Evolutionary conservation across 345 rosid genomes (phyloP).

Genomic region (Sonneratia caseolaris): DNA sequence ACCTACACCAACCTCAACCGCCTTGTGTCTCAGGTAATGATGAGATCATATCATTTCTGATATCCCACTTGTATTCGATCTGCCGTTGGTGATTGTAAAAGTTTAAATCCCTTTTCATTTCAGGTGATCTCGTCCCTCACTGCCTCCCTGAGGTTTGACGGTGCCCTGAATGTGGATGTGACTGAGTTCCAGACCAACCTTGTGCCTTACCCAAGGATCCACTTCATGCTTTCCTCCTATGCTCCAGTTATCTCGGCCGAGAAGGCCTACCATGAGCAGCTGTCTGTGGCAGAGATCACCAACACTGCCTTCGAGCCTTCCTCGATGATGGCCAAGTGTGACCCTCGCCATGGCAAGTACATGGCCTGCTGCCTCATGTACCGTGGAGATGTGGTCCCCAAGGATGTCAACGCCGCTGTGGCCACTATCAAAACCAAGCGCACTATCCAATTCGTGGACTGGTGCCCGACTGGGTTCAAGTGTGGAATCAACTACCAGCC

Average conservation of each 20-base stretch:
- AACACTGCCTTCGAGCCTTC: constrained; percentile 18
- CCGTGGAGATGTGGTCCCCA: constrained; percentile 16
- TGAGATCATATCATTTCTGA: too few species aligned
- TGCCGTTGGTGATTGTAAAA: not conserved
- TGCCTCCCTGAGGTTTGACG: constrained; percentile 6
- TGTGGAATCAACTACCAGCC: constrained; percentile 13
- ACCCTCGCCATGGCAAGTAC: constrained; percentile 21
- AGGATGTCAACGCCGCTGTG: constrained; percentile 10
- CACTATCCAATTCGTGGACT: constrained; percentile 14
- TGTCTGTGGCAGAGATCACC: constrained; percentile 21
- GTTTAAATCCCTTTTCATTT: not conserved
- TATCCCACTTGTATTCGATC: too few species aligned
- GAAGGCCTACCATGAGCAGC: constrained; percentile 9
- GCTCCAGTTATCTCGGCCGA: constrained; percentile 18
- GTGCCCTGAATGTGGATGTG: constrained; percentile 18
- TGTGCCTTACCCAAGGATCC: constrained; percentile 3
- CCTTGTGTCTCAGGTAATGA: too few species aligned
- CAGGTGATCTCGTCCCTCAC: constrained; percentile 14
- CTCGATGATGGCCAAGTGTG: constrained; percentile 17
- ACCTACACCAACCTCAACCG: too few species aligned
- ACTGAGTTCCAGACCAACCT: constrained; percentile 6
- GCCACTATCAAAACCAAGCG: constrained; percentile 17
- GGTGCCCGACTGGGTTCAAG: constrained; percentile 13
- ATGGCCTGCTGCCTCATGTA: constrained; percentile 20
- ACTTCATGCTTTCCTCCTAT: constrained; percentile 21